Percentiles rank a stretch among this genome's conserved stretches.
Evolutionary conservation across 1,284 basidiomycete species (phyloP).

Genomic region (Stygiomarasmius scandens): DNA sequence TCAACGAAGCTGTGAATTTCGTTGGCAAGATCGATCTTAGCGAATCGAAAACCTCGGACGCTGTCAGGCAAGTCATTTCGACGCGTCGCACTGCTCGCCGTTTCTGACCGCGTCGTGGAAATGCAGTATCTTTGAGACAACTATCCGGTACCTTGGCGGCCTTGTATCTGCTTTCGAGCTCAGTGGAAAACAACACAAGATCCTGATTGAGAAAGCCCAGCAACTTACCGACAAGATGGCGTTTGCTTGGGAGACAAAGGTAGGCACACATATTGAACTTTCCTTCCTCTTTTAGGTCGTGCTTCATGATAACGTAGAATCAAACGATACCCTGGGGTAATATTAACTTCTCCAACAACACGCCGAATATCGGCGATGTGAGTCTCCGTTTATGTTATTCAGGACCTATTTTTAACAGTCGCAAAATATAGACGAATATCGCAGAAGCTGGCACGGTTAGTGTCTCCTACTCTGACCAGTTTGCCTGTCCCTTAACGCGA

Average conservation of each 20-base stretch:
- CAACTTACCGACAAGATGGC: conserved; percentile 62
- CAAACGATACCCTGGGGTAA: conserved; percentile 54
- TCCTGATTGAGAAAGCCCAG: conserved; percentile 56
- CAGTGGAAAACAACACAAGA: conserved; percentile 50
- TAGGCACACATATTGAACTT: not conserved
- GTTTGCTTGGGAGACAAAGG: conserved; percentile 44
- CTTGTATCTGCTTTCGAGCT: conserved; percentile 74
- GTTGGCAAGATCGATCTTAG: conserved; percentile 48
- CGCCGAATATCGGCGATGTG: conserved; percentile 43
- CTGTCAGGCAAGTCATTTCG: conserved; percentile 38
- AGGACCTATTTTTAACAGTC: not conserved
- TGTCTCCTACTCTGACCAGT: too few species aligned
- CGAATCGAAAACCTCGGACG: conserved; percentile 39
- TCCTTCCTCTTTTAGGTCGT: not conserved
- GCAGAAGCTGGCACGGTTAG: conserved; percentile 70
- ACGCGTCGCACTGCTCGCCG: too few species aligned
- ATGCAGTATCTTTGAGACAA: conserved; percentile 70
- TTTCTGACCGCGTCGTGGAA: too few species aligned
- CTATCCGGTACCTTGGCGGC: conserved; percentile 66
- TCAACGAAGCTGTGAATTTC: conserved; percentile 47
- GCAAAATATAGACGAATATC: conserved; percentile 54
- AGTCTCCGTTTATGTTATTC: conserved; percentile 17
- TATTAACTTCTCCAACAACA: conserved; percentile 55
- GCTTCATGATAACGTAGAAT: conserved; percentile 29
- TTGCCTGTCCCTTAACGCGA: too few species aligned